phyloP scores from a whole-genome alignment of 192 early-diverging fungal genomes.

The Coemansia sp. region DNA sequence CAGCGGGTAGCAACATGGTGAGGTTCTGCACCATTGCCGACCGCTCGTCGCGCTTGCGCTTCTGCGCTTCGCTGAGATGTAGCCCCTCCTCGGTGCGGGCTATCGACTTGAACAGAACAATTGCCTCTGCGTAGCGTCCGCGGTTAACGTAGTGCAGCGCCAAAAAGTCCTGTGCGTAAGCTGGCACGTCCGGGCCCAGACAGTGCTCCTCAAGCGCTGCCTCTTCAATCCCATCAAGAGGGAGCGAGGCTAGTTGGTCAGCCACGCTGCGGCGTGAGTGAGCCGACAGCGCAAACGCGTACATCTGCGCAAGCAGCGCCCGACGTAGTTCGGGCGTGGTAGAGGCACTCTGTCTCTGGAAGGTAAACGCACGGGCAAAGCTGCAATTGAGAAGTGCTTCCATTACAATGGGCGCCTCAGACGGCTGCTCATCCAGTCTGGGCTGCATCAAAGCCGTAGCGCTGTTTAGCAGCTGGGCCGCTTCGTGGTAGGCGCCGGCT shows the following conservation, averaged over 20 bases:
- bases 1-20: slow-evolving; percentile 41
- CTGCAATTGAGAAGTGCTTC: slow-evolving; percentile 40
- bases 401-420: slow-evolving; percentile 40
- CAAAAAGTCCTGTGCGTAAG: slow-evolving; percentile 46
- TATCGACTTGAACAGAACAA: slow-evolving; percentile 37
- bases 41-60: slow-evolving; percentile 39
- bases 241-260: slow-evolving; percentile 35
- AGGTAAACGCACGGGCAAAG: slow-evolving; percentile 44
- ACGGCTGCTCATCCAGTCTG: slow-evolving; percentile 21
- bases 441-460: slow-evolving; percentile 39
- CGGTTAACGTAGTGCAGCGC: slow-evolving; percentile 50
- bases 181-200: slow-evolving; percentile 10
- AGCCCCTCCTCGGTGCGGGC: slow-evolving; percentile 13
- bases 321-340: slow-evolving; percentile 24
- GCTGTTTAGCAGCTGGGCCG: slow-evolving; percentile 39
- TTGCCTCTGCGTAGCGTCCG: slow-evolving; percentile 48
- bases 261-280: slow-evolving; percentile 17
- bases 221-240: slow-evolving; percentile 42
- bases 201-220: slow-evolving; percentile 34
- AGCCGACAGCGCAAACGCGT: slow-evolving; percentile 39
- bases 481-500: slow-evolving; percentile 18
- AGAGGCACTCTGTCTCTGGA: slow-evolving; percentile 33
- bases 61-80: slow-evolving; percentile 20
- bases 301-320: slow-evolving; percentile 45
- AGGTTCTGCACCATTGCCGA: slow-evolving; percentile 40